These are phyloP conservation scores for Moniliophthora roreri DNA, from an alignment of 1,284 basidiomycete species.

Conservation along the genomic window DNA sequence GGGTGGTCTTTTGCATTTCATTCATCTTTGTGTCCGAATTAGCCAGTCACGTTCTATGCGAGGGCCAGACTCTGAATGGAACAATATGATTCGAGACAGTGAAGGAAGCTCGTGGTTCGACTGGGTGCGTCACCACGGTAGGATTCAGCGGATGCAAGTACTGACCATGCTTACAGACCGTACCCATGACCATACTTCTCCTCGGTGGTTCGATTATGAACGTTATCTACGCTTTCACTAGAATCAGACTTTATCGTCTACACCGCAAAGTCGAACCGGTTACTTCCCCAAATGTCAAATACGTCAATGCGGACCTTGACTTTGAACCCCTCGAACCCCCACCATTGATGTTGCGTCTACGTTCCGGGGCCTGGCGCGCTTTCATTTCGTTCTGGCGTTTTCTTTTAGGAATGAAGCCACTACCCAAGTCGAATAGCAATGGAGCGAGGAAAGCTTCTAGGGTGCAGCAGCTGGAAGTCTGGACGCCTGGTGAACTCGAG, in stretches of 20 bases:
- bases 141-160: neutral
- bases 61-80: constrained; percentile 73
- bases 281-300: constrained; percentile 64
- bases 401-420: constrained; percentile 59
- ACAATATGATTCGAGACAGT: constrained; percentile 69
- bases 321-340: constrained; percentile 41
- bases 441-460: constrained; percentile 42
- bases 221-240: constrained; percentile 64
- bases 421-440: constrained; percentile 40
- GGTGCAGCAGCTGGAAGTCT: constrained; percentile 75
- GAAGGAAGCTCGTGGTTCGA: constrained; percentile 71
- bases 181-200: constrained; percentile 55
- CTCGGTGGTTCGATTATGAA: constrained; percentile 53
- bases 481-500: constrained; percentile 75
- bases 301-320: constrained; percentile 53
- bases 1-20: constrained; percentile 60
- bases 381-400: constrained; percentile 62
- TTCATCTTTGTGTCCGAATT: constrained; percentile 66
- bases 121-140: constrained; percentile 53
- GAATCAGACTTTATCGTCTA: constrained; percentile 65
- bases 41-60: constrained; percentile 53
- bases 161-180: constrained; percentile 43
- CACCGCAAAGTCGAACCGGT: constrained; percentile 62
- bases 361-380: constrained; percentile 44
- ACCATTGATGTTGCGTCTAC: constrained; percentile 33